Evolutionary conservation across 2,329 filamentous ascomycete genomes (phyloP), one percentile per base, ranked within the genome.

Genomic region (Exophiala xenobiotica): DNA sequence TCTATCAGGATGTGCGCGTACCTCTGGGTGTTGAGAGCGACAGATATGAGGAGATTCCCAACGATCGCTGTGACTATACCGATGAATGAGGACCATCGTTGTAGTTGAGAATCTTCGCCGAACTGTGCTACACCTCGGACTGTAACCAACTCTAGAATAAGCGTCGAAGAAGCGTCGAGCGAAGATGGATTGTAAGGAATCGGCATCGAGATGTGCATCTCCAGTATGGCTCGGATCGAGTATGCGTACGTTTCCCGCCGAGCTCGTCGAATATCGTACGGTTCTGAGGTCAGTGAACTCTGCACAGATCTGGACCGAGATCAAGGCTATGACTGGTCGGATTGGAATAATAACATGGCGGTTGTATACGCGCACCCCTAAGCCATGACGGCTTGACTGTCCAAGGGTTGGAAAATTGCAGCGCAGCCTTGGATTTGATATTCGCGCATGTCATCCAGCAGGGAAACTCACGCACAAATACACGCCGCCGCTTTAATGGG

Each of bases 1-100:
- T 89, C 83, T 56, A 99, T 79, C 50, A 86, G 82, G 51, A 93
- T 89, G 67, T 99, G 93, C 26, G 93, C 92, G 68, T 97, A 97
- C 59, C 93, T 84, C 71, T 99, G 93, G 43, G 95, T 92, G 67
- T 99, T 99, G 55, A 99, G 81, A 9, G 93, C 93, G 57, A 99
- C 84, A 1, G 92, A 95, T 60, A 99, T 97, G 46, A 99, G 79
- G 26, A 96, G 76, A 65, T 99, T 99, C 49, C 93, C 93, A 45
- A 87, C 80, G 64, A 99, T 95, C 44, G 93, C 91, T 2, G 91
- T 95, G 47, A 92, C 72, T 64, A 99, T 96, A 62, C 93, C 93
- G 65, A 99, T 97, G 47, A 97, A 76, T 20, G 90, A 95, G 40
- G 90, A 95, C 91, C 92, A 97, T 24, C 54, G 46, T 31, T 48